Conservation (phyloP, 495 filamentous ascomycete species). For the Hypoxylon perforatum region DNA sequence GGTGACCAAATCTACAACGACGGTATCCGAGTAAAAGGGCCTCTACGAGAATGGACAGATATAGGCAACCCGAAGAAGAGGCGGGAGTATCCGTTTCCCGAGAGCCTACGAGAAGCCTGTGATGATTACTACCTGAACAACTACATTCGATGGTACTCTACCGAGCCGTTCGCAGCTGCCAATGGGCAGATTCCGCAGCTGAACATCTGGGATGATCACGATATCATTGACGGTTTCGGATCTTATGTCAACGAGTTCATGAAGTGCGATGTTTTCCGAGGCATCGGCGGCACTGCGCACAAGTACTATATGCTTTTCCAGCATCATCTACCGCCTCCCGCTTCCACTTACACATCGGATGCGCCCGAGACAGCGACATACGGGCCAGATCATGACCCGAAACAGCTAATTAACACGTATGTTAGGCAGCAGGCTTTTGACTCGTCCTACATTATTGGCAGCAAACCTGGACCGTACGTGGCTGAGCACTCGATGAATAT, state of each 20-base stretch:
- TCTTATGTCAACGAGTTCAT: slow-evolving; percentile 95
- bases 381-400: slow-evolving; percentile 68
- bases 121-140: slow-evolving; percentile 92
- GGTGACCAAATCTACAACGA: slow-evolving; percentile 98
- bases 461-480: slow-evolving; percentile 80
- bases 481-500: slow-evolving; percentile 82
- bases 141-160: slow-evolving; percentile 87
- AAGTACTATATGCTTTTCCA: slow-evolving; percentile 97
- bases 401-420: slow-evolving; percentile 74
- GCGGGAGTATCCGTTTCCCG: slow-evolving; percentile 78
- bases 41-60: slow-evolving; percentile 80
- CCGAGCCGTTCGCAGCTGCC: slow-evolving; percentile 81
- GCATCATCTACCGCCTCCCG: slow-evolving; percentile 86
- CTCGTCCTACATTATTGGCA: slow-evolving; percentile 82
- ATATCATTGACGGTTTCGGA: slow-evolving; percentile 93
- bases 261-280: slow-evolving; percentile 89
- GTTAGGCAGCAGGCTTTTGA: slow-evolving; percentile 71
- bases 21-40: slow-evolving; percentile 83
- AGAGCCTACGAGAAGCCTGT: slow-evolving; percentile 76
- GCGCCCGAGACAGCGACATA: slow-evolving; percentile 36
- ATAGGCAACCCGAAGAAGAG: slow-evolving; percentile 86
- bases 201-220: slow-evolving; percentile 96
- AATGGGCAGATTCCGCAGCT: slow-evolving; percentile 91
- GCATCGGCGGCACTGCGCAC: slow-evolving; percentile 86
- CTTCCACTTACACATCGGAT: slow-evolving; percentile 81